Evolutionary conservation across 78 protist species (phyloP), one percentile per base, ranked within the genome.

Genomic region (slime mould (Dictyostelium discoideum)): DNA sequence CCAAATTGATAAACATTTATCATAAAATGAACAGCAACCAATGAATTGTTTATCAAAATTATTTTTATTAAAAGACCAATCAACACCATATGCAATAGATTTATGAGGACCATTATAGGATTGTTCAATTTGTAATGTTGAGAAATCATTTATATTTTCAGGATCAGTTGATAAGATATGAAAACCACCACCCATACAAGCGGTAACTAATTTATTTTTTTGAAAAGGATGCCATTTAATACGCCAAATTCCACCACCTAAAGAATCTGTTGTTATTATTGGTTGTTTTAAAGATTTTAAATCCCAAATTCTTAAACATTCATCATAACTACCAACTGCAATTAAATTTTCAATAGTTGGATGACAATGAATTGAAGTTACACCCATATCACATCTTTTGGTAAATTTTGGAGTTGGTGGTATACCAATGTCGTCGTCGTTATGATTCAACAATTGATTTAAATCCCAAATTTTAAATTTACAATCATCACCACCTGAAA

Each of bases 171-270:
- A 57, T n/a, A 96, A 22, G 11, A 5, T 83, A 39, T 85, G 84
- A 50, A 96, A 96, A 10, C 97, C 98, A n/a, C 92, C 95, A 18
- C 86, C 92, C 98, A 96, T 96, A 77, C 96, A 92, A 6, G 98
- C 98, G 0, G 94, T 86, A 1, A 93, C 86, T 16, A 96, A 37
- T 9, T 26, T 48, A 63, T 86, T 80, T 20, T 10, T n/a, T 1
- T n/a, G 14, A 6, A 65, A 37, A 65, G 96, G 96, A 39, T 93
- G 96, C 97, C 96, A 96, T 20, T 86, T 93, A 2, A 89, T 80
- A 10, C 98, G 42, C 98, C 98, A 97, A 16, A 94, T 95, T 50
- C 98, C 98, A 8, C 98, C 97, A 8, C 96, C 96, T 40, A 97
- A 37, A 20, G 54, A n/a, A 24, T 65, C 65, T 0, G 88, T 44